These are phyloP conservation scores for Straminergon stramineum DNA, from an alignment of 225 moss, liverwort and hornwort genomes.

Conservation along the genomic window DNA sequence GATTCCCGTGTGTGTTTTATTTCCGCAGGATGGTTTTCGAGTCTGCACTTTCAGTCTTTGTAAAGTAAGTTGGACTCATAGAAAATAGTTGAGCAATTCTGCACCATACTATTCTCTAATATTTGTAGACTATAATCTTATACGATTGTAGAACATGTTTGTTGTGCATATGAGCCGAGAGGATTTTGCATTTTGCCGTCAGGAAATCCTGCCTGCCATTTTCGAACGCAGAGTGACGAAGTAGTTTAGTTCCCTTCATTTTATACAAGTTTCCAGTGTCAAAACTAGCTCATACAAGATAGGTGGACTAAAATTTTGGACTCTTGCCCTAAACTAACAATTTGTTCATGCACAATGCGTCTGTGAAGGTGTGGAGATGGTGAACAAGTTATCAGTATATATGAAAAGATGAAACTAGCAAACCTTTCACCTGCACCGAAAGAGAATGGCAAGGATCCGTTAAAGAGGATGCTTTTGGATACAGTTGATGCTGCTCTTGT, in stretches of 20 bases:
- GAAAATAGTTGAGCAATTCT: not conserved
- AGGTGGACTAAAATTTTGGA: not conserved
- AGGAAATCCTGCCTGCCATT: not conserved
- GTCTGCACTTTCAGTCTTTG: conserved; percentile 46
- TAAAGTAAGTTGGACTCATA: conserved; percentile 26
- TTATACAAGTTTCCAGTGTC: not conserved
- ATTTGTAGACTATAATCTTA: not conserved
- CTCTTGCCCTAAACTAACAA: not conserved
- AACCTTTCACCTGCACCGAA: conserved; percentile 16
- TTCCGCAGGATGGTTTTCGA: conserved; percentile 39
- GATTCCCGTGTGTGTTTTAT: not conserved
- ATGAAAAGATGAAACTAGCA: conserved; percentile 39
- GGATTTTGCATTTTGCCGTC: not conserved
- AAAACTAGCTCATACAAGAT: not conserved
- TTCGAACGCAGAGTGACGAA: not conserved
- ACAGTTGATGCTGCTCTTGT: conserved; percentile 59
- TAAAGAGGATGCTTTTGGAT: conserved; percentile 49
- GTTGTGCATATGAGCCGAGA: not conserved
- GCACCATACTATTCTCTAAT: not conserved
- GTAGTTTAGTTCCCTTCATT: not conserved
- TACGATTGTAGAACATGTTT: not conserved
- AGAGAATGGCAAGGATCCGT: conserved; percentile 23
- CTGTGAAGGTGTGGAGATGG: conserved; percentile 52
- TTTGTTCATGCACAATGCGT: not conserved
- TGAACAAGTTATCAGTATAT: conserved; percentile 29